Base-by-base conservation (phyloP, 1,284 basidiomycete species). In the Pseudozyma thailandica region DNA sequence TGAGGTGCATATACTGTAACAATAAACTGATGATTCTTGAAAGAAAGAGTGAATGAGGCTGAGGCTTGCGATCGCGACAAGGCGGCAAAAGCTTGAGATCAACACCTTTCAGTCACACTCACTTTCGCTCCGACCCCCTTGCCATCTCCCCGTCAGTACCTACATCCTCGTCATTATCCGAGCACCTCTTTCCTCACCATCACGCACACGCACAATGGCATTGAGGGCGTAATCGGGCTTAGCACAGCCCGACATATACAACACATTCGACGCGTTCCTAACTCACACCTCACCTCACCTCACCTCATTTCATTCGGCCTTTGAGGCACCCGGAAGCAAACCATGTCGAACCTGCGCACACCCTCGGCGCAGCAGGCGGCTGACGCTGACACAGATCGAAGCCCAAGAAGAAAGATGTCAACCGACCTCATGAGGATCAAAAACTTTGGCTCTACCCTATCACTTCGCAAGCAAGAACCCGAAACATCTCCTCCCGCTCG, bases 381-480 rank as follows among this genome's bases (percentile, higher is more conserved):
- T 26, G 51, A 42, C 18, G 38, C 6, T 23, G 43, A 42, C 37
- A 26, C 47, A 13, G 52, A 69, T 49, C 46, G 46, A 23, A 64
- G 57, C 37, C 53, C 68, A 8, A 52, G 61, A 21, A 45, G 62
- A 18, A 66, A 61, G 35, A 21, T 62, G 7, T 72, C 63, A 21
- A 47, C 37, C 16, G 70, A 72, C 28, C 52, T 68, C 20, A 48
- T 33, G 33, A 58, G 70, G 35, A 55, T 62, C 46, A 68, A 60
- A 23, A 68, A 68, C 51, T 64, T 68, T 39, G 54, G 59, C 15
- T 72, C 63, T 12, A 39, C 64, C 2, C 45, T 72, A 2, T 72
- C 70, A 2, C 57, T 72, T 6, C 64, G 64, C 38, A 63, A 61
- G 39, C 18, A 46, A 27, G 64, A 72, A 8, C 48, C 31, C n/a